Conservation (phyloP, 2,329 filamentous ascomycete species). For the Calcarisporium arbuscula region DNA sequence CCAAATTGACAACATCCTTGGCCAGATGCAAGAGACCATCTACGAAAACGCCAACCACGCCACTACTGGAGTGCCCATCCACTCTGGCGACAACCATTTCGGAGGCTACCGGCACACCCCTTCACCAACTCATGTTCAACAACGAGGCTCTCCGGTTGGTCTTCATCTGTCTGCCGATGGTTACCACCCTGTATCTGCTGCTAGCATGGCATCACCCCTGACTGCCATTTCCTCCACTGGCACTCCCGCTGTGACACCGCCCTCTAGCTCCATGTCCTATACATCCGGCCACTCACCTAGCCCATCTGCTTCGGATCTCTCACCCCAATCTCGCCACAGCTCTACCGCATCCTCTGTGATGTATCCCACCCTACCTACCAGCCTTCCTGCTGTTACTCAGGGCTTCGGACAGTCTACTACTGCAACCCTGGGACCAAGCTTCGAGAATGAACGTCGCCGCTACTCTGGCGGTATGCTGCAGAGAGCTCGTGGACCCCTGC, state of each 20-base stretch:
- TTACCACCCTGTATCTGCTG: conserved; percentile 40
- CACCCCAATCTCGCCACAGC: conserved; percentile 57
- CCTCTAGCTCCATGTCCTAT: conserved; percentile 70
- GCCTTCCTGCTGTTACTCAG: conserved; percentile 56
- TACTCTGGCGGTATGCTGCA: conserved; percentile 64
- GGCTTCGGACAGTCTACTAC: conserved; percentile 65
- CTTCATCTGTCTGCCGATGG: conserved; percentile 27
- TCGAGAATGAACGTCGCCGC: conserved; percentile 56
- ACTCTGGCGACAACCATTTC: conserved; percentile 61
- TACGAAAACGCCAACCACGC: conserved; percentile 87
- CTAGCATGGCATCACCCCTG: conserved; percentile 56
- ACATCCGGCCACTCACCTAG: conserved; percentile 70
- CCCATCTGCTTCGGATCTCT: conserved; percentile 64
- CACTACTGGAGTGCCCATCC: conserved; percentile 71
- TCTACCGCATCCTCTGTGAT: conserved; percentile 55
- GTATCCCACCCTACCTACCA: conserved; percentile 62
- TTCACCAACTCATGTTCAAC: conserved; percentile 40
- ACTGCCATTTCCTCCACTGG: conserved; percentile 55
- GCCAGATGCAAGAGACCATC: conserved; percentile 92
- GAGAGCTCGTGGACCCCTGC: conserved; percentile 41
- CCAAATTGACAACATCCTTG: conserved; percentile 89
- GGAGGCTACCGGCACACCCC: conserved; percentile 53
- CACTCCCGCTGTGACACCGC: conserved; percentile 71
- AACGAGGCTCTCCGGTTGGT: conserved; percentile 26
- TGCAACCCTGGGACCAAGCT: conserved; percentile 63